These are phyloP conservation scores for Debaryomyces singareniensis DNA, from an alignment of 1,139 yeast genomes.

Conservation along the genomic window DNA sequence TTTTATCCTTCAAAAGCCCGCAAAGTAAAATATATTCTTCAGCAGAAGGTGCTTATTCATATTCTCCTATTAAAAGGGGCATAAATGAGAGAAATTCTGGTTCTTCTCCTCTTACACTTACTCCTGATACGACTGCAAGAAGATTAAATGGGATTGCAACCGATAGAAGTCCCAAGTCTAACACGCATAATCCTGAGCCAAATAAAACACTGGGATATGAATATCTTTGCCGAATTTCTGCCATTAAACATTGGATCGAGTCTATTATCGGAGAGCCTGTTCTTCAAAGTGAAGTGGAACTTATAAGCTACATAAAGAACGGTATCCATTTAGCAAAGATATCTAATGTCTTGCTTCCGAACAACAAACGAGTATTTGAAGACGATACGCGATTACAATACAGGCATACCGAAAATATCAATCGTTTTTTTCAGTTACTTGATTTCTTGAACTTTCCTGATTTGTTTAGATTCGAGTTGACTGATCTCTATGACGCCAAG, in stretches of 20 bases:
- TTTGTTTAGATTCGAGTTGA: conserved; percentile 80
- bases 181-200: background rate
- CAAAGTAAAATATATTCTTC: conserved; percentile 11
- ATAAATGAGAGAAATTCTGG: background rate
- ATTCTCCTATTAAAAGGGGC: background rate
- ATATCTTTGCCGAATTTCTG: conserved; percentile 82
- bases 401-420: conserved; percentile 89
- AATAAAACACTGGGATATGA: conserved; percentile 52
- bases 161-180: background rate
- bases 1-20: conserved; percentile 35
- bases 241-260: conserved; percentile 59
- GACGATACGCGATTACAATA: conserved; percentile 61
- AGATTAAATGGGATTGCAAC: background rate
- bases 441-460: conserved; percentile 75
- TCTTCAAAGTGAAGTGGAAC: conserved; percentile 45
- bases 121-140: no score
- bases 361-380: conserved; percentile 40
- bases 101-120: no score
- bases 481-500: conserved; percentile 88
- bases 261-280: conserved; percentile 43
- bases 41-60: conserved; percentile 7
- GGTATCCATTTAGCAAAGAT: conserved; percentile 84
- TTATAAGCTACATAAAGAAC: conserved; percentile 56
- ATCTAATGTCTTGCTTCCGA: conserved; percentile 66
- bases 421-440: conserved; percentile 69